Evolutionary conservation across 371 early-diverging fungal species (phyloP).

Genomic region (Cokeromyces recurvatus): DNA sequence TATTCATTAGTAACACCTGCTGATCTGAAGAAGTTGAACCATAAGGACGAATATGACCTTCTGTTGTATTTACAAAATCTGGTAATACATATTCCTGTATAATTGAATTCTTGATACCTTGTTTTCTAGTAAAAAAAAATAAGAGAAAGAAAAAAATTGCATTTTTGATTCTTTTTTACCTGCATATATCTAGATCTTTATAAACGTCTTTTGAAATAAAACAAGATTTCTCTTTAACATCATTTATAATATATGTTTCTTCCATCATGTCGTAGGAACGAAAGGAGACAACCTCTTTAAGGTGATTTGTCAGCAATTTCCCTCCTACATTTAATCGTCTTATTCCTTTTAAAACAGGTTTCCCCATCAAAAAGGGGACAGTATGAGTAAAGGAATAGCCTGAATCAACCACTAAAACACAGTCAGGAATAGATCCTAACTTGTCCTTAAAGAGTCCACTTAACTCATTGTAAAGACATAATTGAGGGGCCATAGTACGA

Average conservation of each 20-base stretch:
- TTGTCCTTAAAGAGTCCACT: slow-evolving; percentile 44
- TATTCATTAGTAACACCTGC: slow-evolving; percentile 73
- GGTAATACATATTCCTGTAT: slow-evolving; percentile 79
- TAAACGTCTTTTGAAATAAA: slow-evolving; percentile 69
- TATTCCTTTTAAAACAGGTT: slow-evolving; percentile 51
- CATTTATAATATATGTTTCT: slow-evolving; percentile 77
- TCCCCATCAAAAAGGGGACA: slow-evolving; percentile 64
- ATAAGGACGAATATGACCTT: slow-evolving; percentile 51
- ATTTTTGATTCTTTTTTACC: slow-evolving; percentile 21
- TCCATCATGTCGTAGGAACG: slow-evolving; percentile 91
- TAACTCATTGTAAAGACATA: slow-evolving; percentile 51
- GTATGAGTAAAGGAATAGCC: slow-evolving; percentile 83
- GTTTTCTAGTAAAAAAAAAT: slow-evolving; percentile 24
- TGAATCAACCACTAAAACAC: slow-evolving; percentile 72
- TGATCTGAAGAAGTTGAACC: slow-evolving; percentile 10
- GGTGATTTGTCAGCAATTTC: slow-evolving; percentile 77
- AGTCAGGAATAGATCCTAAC: slow-evolving; percentile 49
- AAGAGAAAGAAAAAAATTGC: too few species aligned
- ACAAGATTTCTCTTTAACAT: slow-evolving; percentile 82
- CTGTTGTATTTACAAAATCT: slow-evolving; percentile 58
- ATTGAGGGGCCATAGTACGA: slow-evolving; percentile 51
- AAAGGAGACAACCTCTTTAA: slow-evolving; percentile 88
- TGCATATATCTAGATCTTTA: slow-evolving; percentile 62
- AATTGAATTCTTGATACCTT: slow-evolving; percentile 41
- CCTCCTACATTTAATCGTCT: slow-evolving; percentile 81